Percentiles rank a stretch among this genome's conserved stretches.
phyloP scores from a whole-genome alignment of 805 yeast genomes.

The Kluyveromyces starmeri region DNA sequence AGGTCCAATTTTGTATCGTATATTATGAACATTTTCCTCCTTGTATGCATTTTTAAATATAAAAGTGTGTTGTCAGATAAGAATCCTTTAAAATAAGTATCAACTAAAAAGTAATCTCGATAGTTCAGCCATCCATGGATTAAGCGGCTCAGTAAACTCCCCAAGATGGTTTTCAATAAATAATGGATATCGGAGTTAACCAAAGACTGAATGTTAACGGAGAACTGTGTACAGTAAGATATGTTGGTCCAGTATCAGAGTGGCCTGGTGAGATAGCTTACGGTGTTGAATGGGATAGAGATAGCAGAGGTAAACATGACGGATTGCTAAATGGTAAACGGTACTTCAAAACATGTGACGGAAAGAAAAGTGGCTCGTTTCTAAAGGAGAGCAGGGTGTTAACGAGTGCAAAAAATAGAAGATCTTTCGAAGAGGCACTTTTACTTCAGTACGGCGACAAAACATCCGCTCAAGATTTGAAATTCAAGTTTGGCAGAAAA shows the following conservation, averaged over 20 bases:
- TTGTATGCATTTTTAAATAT: no score
- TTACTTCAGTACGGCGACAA: constrained; percentile 37
- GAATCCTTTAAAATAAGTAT: no score
- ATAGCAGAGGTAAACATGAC: constrained; percentile 58
- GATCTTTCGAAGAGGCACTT: constrained; percentile 42
- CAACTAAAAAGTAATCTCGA: no score
- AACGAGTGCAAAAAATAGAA: constrained; percentile 28
- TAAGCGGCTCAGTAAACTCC: no score
- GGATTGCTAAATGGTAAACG: constrained; percentile 47
- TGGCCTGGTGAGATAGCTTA: constrained; percentile 54
- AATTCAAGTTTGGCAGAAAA: constrained; percentile 47
- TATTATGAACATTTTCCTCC: no score
- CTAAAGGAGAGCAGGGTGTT: constrained; percentile 12
- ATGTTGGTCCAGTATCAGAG: constrained; percentile 46
- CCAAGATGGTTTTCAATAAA: no score
- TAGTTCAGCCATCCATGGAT: no score
- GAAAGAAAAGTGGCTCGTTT: constrained; percentile 18
- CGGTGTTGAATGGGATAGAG: constrained; percentile 86
- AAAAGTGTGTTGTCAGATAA: no score
- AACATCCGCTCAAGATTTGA: constrained; percentile 19
- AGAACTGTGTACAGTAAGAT: constrained; percentile 54
- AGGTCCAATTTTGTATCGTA: no score
- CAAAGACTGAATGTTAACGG: constrained; percentile 32
- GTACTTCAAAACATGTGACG: constrained; percentile 39
- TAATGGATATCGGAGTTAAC: constrained; percentile 16